Evolutionary conservation across 495 filamentous ascomycete genomes (phyloP), one percentile per base, ranked within the genome.

Genomic region (Penicillium samsonianum): DNA sequence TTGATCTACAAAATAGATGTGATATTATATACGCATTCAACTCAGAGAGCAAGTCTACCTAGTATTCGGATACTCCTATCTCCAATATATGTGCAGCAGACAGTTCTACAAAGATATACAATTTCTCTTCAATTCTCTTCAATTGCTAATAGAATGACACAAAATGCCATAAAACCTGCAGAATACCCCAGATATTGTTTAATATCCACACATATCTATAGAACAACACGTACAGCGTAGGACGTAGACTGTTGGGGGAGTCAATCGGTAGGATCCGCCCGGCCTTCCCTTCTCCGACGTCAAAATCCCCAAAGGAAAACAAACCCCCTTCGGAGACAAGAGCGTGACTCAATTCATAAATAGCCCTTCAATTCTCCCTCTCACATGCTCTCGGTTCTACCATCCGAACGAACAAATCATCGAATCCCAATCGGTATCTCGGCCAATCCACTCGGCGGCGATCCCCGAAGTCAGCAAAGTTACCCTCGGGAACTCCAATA

Each of bases 381-480:
- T 19, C 42, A 43, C 19, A 6, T 23, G 35, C 10, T 9, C 23
- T 55, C 42, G 53, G 53, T 55, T 2, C 31, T 11, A 9, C 38
- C 31, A 47, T 55, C 53, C 53, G 53, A 55, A 11, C 11, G 0
- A 26, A 14, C 53, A 37, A 55, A 55, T 47, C 42, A 55, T 25
- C 41, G 30, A 23, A 23, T 25, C n/a, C 20, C n/a, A 35, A 19
- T 55, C 53, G 53, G 53, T n/a, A 22, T 35, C 42, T 43, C 33
- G 53, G 19, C 19, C 26, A 43, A 35, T 45, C 40, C 51, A 43
- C 19, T 35, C 61, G 63, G 66, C 74, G 73, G 70, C 64, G 65
- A 73, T 69, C 69, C 68, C 74, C 74, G 73, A 68, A 68, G 58
- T 19, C 10, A 50, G 33, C 43, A 17, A 26, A 41, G 47, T 65